Percentiles rank a stretch among this genome's conserved stretches.
These are phyloP conservation scores for Leptographium galeiforme DNA, from an alignment of 2,329 filamentous ascomycete genomes.

Conservation along the genomic window DNA sequence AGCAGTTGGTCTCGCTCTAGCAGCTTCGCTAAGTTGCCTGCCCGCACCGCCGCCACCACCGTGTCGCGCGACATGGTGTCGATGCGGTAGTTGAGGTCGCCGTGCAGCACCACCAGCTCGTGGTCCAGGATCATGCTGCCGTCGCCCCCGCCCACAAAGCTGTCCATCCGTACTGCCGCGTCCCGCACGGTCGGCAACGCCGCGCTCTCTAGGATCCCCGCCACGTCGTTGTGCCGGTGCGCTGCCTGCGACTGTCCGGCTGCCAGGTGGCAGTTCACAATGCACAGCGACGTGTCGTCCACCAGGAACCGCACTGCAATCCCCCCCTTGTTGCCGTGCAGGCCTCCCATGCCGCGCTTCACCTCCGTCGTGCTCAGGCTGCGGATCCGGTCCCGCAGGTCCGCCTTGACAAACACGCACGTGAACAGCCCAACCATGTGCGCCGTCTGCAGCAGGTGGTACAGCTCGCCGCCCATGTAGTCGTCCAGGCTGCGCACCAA, in stretches of 20 bases:
- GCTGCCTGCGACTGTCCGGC: slow-evolving; percentile 85
- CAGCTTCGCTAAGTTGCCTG: slow-evolving; percentile 70
- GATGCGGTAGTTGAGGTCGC: slow-evolving; percentile 95
- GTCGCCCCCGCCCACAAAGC: slow-evolving; percentile 83
- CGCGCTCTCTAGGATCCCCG: slow-evolving; percentile 70
- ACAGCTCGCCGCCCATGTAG: slow-evolving; percentile 65
- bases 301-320: slow-evolving; percentile 83
- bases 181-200: slow-evolving; percentile 63
- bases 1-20: slow-evolving; percentile 89
- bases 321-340: slow-evolving; percentile 94
- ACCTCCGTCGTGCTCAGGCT: slow-evolving; percentile 71
- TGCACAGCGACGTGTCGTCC: slow-evolving; percentile 88
- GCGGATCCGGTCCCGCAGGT: slow-evolving; percentile 60
- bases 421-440: slow-evolving; percentile 91
- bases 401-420: slow-evolving; percentile 83
- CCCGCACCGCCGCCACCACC: slow-evolving; percentile 72
- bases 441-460: slow-evolving; percentile 76
- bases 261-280: slow-evolving; percentile 94
- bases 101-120: slow-evolving; percentile 92
- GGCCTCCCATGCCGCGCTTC: slow-evolving; percentile 89
- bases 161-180: slow-evolving; percentile 54
- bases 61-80: slow-evolving; percentile 92
- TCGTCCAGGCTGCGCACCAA: slow-evolving; percentile 72
- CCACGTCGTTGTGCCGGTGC: slow-evolving; percentile 83
- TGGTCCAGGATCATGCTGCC: slow-evolving; percentile 92